Base-by-base conservation (phyloP, 108 stramenopile species). In the Nitzschia inconspicua region DNA sequence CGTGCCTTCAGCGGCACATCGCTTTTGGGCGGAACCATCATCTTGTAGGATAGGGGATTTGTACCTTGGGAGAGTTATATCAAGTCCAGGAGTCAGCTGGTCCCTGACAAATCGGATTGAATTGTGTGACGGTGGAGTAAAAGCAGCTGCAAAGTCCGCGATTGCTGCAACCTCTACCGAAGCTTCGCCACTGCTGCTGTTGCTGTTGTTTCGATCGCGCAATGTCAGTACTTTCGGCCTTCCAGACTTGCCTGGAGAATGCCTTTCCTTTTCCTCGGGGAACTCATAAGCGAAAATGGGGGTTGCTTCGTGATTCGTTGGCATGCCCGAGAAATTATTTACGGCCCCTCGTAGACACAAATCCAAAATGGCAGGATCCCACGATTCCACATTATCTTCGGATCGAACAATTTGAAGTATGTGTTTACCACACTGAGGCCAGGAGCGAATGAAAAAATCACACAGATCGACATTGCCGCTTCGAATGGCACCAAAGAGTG, bases 401-500 rank as follows among this genome's bases (percentile, higher is more conserved):
- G 51, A 23, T 0, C 43, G 16, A n/a, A 66, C 59, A 2, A 40
- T 47, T 63, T 68, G 57, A 20, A 81, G 35, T 4, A 81, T 68
- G 37, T 71, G 69, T 35, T 51, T 68, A 0, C 72, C 75, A 39
- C 72, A 72, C 29, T 16, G 44, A 2, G 75, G 80, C 65, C 73
- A 81, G 0, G 52, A 54, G 36, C 56, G 67, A 3, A 81, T 24
- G 43, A 77, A 32, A 24, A 51, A 74, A 0, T 28, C 42, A 3
- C 68, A 60, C 28, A 81, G 39, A 8, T 62, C 68, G 6, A 75
- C 9, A 49, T 77, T 76, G 3, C 65, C 73, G 34, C 60, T 69
- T 44, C 76, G 67, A 16, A 81, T 67, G n/a, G 80, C 80, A 10
- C 68, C 42, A 44, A 77, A 74, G 4, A 81, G 58, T 7, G 80